Percentiles rank a stretch among this genome's conserved stretches.
Evolutionary conservation across 495 filamentous ascomycete genomes (phyloP).

Genomic region (Aspergillus nidulans): DNA sequence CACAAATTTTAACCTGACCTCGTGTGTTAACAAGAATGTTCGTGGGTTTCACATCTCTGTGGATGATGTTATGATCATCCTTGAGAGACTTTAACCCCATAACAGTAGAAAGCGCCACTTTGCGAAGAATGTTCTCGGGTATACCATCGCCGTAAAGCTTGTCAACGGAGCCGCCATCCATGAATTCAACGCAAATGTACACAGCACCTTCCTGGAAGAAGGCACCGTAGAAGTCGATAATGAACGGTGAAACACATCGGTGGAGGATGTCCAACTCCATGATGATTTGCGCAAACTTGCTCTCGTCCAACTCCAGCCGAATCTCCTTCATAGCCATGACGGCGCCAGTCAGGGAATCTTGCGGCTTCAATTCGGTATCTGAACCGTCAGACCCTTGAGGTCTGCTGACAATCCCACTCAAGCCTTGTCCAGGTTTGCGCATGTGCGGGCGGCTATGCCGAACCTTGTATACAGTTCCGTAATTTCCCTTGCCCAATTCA

Average conservation of each 20-base stretch:
- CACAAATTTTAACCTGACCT: conserved; percentile 96
- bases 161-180: conserved; percentile 99
- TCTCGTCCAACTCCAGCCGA: conserved; percentile 91
- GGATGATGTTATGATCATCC: conserved; percentile 99
- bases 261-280: conserved; percentile 98
- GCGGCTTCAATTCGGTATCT: conserved; percentile 17
- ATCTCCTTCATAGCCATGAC: conserved; percentile 99
- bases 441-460: conserved; percentile 75
- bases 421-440: conserved; percentile 72
- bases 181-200: conserved; percentile 99
- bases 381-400: conserved; percentile 17
- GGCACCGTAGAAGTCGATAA: conserved; percentile 97
- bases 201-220: conserved; percentile 99
- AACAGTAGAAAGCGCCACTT: conserved; percentile 85
- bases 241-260: conserved; percentile 89
- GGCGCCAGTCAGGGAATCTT: conserved; percentile 55
- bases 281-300: conserved; percentile 94
- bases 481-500: conserved; percentile 96
- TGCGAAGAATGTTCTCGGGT: conserved; percentile 81
- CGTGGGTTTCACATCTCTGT: conserved; percentile 97
- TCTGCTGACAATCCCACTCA: conserved; percentile 56
- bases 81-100: conserved; percentile 91
- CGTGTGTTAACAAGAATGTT: conserved; percentile 90
- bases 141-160: conserved; percentile 93
- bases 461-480: conserved; percentile 96